Percentiles rank a stretch among this genome's conserved stretches.
Evolutionary conservation across 2,329 filamentous ascomycete genomes (phyloP).

Genomic region (Trichoderma aggressivum): DNA sequence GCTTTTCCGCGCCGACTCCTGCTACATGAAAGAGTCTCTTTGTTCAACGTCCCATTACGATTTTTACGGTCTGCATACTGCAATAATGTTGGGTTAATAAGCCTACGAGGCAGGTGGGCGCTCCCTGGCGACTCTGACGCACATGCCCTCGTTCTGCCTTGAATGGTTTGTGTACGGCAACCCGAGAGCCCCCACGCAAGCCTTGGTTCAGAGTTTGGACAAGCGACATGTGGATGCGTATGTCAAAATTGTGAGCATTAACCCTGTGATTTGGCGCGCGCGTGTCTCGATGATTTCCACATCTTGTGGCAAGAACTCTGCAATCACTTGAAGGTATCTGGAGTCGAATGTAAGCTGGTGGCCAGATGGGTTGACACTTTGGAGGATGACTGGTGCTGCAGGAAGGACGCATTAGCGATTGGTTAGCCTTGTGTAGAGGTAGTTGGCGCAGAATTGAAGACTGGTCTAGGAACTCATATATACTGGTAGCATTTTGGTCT

Average conservation of each 20-base stretch:
- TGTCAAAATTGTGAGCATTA: neutral
- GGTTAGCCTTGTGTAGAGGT: conserved; percentile 22
- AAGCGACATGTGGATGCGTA: neutral
- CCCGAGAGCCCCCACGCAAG: neutral
- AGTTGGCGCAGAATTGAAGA: conserved; percentile 22
- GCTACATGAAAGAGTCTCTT: conserved; percentile 21
- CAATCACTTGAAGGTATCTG: neutral
- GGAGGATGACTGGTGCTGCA: conserved; percentile 4
- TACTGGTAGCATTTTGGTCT: neutral
- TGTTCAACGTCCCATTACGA: conserved; percentile 24
- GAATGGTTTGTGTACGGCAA: neutral
- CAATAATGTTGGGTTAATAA: conserved; percentile 20
- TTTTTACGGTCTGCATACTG: conserved; percentile 25
- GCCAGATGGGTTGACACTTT: conserved; percentile 11
- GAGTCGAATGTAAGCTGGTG: conserved; percentile 3
- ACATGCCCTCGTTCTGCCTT: neutral
- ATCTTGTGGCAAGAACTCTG: neutral
- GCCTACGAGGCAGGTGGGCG: conserved; percentile 4
- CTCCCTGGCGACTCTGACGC: neutral
- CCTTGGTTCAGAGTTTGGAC: neutral
- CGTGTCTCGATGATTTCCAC: neutral
- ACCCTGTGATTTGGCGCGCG: neutral
- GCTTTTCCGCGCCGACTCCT: conserved; percentile 18
- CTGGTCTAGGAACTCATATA: conserved; percentile 10
- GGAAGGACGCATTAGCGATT: conserved; percentile 19